Evolutionary conservation across 495 filamentous ascomycete species (phyloP).

Genomic region (Trypethelium eluteriae): DNA sequence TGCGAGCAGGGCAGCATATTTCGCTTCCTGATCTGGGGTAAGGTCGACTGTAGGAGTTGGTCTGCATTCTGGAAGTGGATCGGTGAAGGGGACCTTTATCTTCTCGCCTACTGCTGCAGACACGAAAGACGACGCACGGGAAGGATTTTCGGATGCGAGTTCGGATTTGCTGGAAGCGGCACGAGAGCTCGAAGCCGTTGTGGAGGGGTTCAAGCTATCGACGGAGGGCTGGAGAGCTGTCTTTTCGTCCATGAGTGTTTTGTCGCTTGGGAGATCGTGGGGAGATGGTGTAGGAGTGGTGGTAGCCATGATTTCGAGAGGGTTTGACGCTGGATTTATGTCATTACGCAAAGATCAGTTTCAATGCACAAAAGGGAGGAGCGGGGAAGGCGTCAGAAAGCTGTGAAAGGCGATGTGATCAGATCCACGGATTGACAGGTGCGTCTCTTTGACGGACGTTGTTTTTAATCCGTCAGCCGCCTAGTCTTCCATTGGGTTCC

Average conservation of each 20-base stretch:
- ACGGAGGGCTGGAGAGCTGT: not conserved
- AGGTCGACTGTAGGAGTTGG: slow-evolving; percentile 45
- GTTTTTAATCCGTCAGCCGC: not conserved
- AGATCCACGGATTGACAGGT: not conserved
- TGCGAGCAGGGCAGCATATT: slow-evolving; percentile 68
- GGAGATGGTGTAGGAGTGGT: not conserved
- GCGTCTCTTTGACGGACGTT: not conserved
- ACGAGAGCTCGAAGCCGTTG: not conserved
- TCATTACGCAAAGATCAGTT: not conserved
- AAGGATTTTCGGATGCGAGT: not conserved
- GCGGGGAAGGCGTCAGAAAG: not conserved
- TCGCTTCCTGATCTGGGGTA: slow-evolving; percentile 68
- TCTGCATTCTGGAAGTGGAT: slow-evolving; percentile 50
- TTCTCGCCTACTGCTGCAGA: slow-evolving; percentile 20
- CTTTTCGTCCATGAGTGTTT: slow-evolving; percentile 3
- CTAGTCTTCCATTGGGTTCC: too few relatives aligned
- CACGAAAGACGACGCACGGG: not conserved
- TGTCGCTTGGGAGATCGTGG: not conserved
- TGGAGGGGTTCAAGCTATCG: not conserved
- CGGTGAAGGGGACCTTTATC: slow-evolving; percentile 62
- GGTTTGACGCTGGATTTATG: not conserved
- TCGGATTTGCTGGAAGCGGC: not conserved
- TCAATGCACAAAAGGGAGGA: not conserved
- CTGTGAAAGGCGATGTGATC: not conserved
- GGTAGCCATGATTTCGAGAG: not conserved